These are phyloP conservation scores for Hypoxylon sp. DNA, from an alignment of 2,329 filamentous ascomycete species.

Conservation along the genomic window DNA sequence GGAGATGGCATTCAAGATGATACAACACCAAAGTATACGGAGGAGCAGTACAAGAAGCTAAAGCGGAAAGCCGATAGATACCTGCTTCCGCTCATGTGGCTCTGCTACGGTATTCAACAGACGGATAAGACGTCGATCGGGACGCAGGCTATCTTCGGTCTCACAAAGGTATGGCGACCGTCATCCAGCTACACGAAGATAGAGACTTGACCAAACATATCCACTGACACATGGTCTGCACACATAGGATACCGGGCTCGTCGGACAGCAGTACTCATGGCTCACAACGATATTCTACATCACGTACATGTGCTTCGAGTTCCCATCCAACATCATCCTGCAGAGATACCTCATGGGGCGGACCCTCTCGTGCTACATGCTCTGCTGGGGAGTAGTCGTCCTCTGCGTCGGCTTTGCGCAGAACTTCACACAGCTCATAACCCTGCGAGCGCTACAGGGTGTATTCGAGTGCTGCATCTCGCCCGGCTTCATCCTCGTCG, in stretches of 20 bases:
- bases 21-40: slow-evolving; percentile 49
- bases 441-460: slow-evolving; percentile 54
- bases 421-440: slow-evolving; percentile 55
- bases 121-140: slow-evolving; percentile 60
- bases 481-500: slow-evolving; percentile 55
- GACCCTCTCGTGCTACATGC: slow-evolving; percentile 51
- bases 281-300: slow-evolving; percentile 53
- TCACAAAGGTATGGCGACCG: slow-evolving; percentile 48
- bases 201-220: too few relatives aligned
- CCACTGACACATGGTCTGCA: slow-evolving; percentile 5
- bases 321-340: slow-evolving; percentile 51
- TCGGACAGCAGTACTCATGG: slow-evolving; percentile 54
- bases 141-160: slow-evolving; percentile 56
- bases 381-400: slow-evolving; percentile 53
- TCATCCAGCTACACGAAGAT: too few relatives aligned
- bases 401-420: slow-evolving; percentile 55
- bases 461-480: slow-evolving; percentile 56
- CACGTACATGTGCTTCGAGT: slow-evolving; percentile 52
- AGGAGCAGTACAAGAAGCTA: slow-evolving; percentile 55
- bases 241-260: slow-evolving; percentile 49
- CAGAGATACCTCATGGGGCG: slow-evolving; percentile 52
- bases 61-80: slow-evolving; percentile 60
- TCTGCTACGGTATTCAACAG: slow-evolving; percentile 63
- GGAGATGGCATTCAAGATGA: slow-evolving; percentile 41
- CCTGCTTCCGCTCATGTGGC: slow-evolving; percentile 62